Base-by-base conservation (phyloP, 2,329 filamentous ascomycete genomes). In the Colletotrichum lentis region DNA sequence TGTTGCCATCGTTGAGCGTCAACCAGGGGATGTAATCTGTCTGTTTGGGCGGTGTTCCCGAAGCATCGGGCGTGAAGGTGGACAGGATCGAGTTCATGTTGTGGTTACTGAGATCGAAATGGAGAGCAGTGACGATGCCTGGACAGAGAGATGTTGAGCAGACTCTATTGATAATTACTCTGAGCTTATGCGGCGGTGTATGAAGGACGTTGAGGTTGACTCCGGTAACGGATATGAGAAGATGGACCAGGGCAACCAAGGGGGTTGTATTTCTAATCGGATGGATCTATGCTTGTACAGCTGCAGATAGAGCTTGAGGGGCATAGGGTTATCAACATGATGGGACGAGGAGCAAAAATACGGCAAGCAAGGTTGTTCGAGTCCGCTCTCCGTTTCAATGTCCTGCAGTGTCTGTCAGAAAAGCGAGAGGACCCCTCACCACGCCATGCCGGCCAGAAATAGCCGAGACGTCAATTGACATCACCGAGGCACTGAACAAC, bases 1-100 rank as follows among this genome's bases (percentile, higher is more conserved):
- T 85, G 69, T 87, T 86, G 69, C 90, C 91, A 80, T 94, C 90
- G 72, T 91, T 92, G 64, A 94, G 83, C 80, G 90, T 91, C 62
- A 93, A 77, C 62, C 78, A 81, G 1, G 89, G 89, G 46, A 90
- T 76, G 59, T 78, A 77, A 1, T 73, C 73, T 12, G 74, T 67
- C 73, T 83, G 81, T 75, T 83, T 81, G 14, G 81, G 78, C n/a
- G 74, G 64, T 6, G 71, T 71, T n/a, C 78, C 80, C 53, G 78
- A 78, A 24, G 80, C 77, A 69, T 80, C 76, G 24, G 81, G 78
- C 61, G 77, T 76, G 74, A 77, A 81, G 27, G 76, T 71, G 14
- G 79, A 73, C 8, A 77, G 75, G 59, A 79, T 78, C 6, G 83
- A 84, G 72, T 81, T 79, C 82, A 85, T 84, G 3, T 62, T 76